A percentile compares a stretch with the other conserved stretches of the same genome.
phyloP scores from a whole-genome alignment of 1,284 basidiomycete genomes.

The Heterobasidion parviporum region DNA sequence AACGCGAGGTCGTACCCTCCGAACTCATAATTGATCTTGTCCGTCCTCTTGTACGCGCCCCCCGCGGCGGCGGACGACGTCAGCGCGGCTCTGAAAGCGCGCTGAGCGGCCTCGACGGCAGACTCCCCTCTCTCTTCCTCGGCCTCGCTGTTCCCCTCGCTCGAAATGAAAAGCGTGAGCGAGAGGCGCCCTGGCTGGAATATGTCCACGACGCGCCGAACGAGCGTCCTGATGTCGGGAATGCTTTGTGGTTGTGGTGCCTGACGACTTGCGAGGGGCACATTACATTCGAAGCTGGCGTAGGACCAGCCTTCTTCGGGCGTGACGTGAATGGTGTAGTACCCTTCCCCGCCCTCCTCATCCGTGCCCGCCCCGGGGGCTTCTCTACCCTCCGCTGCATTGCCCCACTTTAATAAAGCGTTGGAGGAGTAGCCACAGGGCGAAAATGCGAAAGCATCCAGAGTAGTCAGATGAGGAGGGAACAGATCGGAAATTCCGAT shows the following conservation, averaged over 20 bases:
- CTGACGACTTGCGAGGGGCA: slow-evolving; percentile 56
- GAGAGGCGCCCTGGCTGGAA: slow-evolving; percentile 88
- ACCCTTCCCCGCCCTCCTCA: slow-evolving; percentile 59
- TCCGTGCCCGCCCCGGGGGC: slow-evolving; percentile 7
- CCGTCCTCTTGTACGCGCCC: slow-evolving; percentile 64
- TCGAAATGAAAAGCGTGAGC: slow-evolving; percentile 89
- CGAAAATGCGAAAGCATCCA: slow-evolving; percentile 92
- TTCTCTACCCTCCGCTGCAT: slow-evolving; percentile 16
- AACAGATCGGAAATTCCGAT: slow-evolving; percentile 87
- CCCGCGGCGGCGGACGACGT: slow-evolving; percentile 12
- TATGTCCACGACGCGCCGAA: slow-evolving; percentile 84
- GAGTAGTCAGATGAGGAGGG: slow-evolving; percentile 65
- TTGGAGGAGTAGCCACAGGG: slow-evolving; percentile 98
- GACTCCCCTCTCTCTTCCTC: slow-evolving; percentile 45
- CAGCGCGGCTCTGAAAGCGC: slow-evolving; percentile 58
- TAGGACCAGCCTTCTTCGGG: slow-evolving; percentile 97
- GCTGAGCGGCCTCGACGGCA: slow-evolving; percentile 59
- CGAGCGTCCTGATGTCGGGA: slow-evolving; percentile 73
- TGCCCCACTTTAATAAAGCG: slow-evolving; percentile 72
- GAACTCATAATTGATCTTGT: slow-evolving; percentile 98
- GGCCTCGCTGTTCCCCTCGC: slow-evolving; percentile 40
- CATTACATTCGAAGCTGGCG: slow-evolving; percentile 97
- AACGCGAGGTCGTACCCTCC: slow-evolving; percentile 94
- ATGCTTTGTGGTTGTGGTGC: slow-evolving; percentile 33
- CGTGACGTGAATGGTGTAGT: slow-evolving; percentile 98